Percentiles rank a stretch among this genome's conserved stretches.
Conservation (phyloP, 2,329 filamentous ascomycete genomes). For the Helicocarpus griseus region DNA sequence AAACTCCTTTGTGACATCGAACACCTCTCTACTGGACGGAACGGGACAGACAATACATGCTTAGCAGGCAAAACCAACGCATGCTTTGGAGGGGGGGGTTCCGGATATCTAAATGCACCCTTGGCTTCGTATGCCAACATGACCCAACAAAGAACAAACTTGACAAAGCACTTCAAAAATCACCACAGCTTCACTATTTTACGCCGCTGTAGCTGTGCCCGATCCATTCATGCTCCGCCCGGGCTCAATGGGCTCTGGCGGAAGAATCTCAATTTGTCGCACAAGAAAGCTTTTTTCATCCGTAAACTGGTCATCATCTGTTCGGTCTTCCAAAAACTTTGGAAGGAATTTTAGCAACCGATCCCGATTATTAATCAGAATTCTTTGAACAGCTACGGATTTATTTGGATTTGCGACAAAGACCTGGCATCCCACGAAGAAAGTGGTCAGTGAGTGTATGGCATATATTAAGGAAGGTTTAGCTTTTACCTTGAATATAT, state of each 20-base stretch:
- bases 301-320: conserved; percentile 95
- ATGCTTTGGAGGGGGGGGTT: not conserved
- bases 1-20: too few relatives aligned
- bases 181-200: not conserved
- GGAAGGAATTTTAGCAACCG: conserved; percentile 81
- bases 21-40: too few relatives aligned
- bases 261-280: conserved; percentile 65
- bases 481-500: conserved; percentile 74
- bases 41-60: too few relatives aligned
- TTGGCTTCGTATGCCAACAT: not conserved
- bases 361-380: conserved; percentile 91
- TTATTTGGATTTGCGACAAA: conserved; percentile 99
- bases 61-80: not conserved
- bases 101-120: not conserved
- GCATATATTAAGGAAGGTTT: not conserved
- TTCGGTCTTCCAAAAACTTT: conserved; percentile 86
- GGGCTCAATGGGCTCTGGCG: conserved; percentile 33
- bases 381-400: conserved; percentile 88
- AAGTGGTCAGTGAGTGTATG: not conserved
- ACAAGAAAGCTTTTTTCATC: conserved; percentile 97
- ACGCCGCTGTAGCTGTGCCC: not conserved
- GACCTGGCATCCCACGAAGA: conserved; percentile 42
- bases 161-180: not conserved
- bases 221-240: conserved; percentile 9
- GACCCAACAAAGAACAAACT: not conserved